These are phyloP conservation scores for Termitomyces sp. DNA, from an alignment of 768 basidiomycete genomes.

Conservation along the genomic window DNA sequence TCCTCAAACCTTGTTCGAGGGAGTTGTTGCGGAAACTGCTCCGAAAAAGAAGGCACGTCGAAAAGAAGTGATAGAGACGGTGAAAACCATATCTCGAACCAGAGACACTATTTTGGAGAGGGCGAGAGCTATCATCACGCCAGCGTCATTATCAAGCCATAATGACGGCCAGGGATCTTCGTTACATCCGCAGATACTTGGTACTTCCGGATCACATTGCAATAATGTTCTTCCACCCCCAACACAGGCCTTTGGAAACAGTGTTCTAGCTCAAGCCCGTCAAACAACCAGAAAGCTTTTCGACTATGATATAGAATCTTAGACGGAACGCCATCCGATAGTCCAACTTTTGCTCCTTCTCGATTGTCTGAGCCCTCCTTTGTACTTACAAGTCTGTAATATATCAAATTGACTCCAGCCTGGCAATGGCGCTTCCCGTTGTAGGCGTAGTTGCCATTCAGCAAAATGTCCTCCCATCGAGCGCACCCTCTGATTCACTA, in stretches of 20 bases:
- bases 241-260: conserved; percentile 37
- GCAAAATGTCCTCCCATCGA: neutral
- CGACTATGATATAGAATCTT: conserved; percentile 1
- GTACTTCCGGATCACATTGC: neutral
- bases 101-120: conserved; percentile 35
- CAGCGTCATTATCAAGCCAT: conserved; percentile 9
- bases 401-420: no score
- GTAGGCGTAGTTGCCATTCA: neutral
- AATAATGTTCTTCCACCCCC: conserved; percentile 4
- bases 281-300: conserved; percentile 12
- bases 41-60: conserved; percentile 41
- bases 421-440: neutral
- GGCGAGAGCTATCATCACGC: conserved; percentile 26
- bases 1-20: conserved; percentile 45
- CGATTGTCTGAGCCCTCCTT: no score
- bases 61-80: conserved; percentile 29
- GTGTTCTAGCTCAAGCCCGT: conserved; percentile 24
- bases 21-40: conserved; percentile 39
- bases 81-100: conserved; percentile 41
- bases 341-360: conserved; percentile 26
- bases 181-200: conserved; percentile 12
- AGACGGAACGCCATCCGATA: conserved; percentile 16
- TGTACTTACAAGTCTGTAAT: no score
- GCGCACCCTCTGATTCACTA: neutral
- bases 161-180: conserved; percentile 2